Base-by-base conservation (phyloP, 1,284 basidiomycete genomes). In the Fomitopsis schrenkii region DNA sequence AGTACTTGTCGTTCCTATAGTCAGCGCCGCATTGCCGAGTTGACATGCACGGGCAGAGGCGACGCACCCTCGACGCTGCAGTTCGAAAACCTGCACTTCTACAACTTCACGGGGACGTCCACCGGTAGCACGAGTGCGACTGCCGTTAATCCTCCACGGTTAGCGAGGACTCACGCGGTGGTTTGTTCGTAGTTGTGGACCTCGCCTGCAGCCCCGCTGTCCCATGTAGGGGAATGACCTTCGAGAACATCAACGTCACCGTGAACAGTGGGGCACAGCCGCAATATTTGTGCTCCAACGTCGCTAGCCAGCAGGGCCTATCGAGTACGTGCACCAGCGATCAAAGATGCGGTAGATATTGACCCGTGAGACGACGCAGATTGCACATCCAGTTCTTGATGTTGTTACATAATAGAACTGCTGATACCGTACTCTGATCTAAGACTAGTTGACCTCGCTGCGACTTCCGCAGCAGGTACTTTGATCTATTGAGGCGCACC, bases 171-270 rank as follows among this genome's bases (percentile, higher is more conserved):
- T 12, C 6, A 30, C 6, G 30, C 14, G 28, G 14, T 33, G 28
- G 30, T 33, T 33, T 40, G 28, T 8, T 3, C 8, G 22, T 60
- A 85, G 84, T 85, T 48, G 78, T 86, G 19, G 77, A 82, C 62
- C 71, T 86, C 36, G 78, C 79, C 60, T 86, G 84, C 71, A 85
- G 82, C 63, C 64, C 79, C 0, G 80, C 78, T 1, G 82, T 72
- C 28, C 79, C 79, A 10, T 86, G 83, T 64, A 72, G 75, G 12
- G 72, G 80, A 59, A 78, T 85, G 50, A 64, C 67, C 0, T 85
- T 85, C 68, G 50, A 71, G 12, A 66, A 77, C 59, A 80, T 83
- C 62, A 68, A 79, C 55, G 74, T 85, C 40, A 64, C 68, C 4
- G 70, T 74, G 5, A 78, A 78, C 2, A 66, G 62, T 14, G 78